Base-by-base conservation (phyloP, 345 rosid genomes). In the Syzygium aqueum region DNA sequence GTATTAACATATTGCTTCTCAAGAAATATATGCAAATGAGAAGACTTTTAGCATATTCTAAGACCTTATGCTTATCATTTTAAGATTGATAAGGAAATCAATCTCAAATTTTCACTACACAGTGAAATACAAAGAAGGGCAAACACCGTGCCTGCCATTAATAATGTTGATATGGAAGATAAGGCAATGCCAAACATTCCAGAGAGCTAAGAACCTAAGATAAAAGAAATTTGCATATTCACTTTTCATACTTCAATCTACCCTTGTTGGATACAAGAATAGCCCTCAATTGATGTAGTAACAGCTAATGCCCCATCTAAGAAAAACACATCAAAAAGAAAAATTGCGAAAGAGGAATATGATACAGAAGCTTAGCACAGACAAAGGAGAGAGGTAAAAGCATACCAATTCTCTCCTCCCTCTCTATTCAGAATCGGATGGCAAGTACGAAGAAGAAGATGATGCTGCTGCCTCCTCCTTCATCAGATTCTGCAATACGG, bases 401-500 rank as follows among this genome's bases (percentile, higher is more conserved):
- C 90, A 84, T 92, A 90, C 93, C 89, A 90, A 87, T 89, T 88
- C 87, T 88, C 87, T 87, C 78, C 89, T 88, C 86, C 87, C 91
- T 87, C 86, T 89, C 93, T 93, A 94, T 86, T 91, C 93, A 56
- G 91, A 88, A 91, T 96, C 97, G 12, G 95, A 94, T 52, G 98
- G 97, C 90, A 96, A 90, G 89, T 89, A 59, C 53, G 90, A 57
- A 86, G 93, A 22, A 88, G 85, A 90, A 16, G 88, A 87, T 7
- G 88, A 86, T 22, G 43, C 85, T 67, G 87, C 87, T 11, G 85
- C 77, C 85, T 94, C 94, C 85, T 95, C 98, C 84, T 65, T 88
- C 93, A 88, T 89, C 89, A 97, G 90, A 63, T 94, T 94, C 92
- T 94, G 93, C 86, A 96, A 86, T 51, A 94, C 96, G 11, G 98